phyloP scores from a whole-genome alignment of 2,329 filamentous ascomycete genomes.

The Colletotrichum chlorophyti region DNA sequence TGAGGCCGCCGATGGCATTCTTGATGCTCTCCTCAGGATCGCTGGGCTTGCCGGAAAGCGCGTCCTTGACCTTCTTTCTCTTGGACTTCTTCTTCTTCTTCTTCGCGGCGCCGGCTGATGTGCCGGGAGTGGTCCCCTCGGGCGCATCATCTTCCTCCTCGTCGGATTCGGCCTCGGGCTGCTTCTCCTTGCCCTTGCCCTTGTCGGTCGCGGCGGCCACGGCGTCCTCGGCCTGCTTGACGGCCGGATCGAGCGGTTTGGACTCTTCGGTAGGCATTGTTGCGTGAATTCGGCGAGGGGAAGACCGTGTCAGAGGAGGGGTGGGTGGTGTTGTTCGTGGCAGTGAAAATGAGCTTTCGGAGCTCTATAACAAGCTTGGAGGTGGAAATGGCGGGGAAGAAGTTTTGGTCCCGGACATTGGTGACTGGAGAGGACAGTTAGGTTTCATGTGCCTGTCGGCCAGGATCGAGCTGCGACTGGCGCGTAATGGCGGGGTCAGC shows the following conservation, averaged over 20 bases:
- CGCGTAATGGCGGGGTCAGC: constrained; percentile 25
- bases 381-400: constrained; percentile 26
- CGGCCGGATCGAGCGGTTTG: constrained; percentile 63
- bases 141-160: constrained; percentile 51
- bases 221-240: constrained; percentile 54
- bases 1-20: constrained; percentile 60
- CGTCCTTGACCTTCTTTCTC: constrained; percentile 64
- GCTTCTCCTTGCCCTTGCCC: constrained; percentile 53
- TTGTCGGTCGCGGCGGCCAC: constrained; percentile 40
- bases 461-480: constrained; percentile 1
- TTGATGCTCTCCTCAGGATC: constrained; percentile 50
- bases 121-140: constrained; percentile 46
- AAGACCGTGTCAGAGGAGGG: background rate
- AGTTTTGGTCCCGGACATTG: constrained; percentile 28
- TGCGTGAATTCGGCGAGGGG: background rate
- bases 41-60: constrained; percentile 43
- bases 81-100: constrained; percentile 74
- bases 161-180: constrained; percentile 54
- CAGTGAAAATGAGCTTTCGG: constrained; percentile 18
- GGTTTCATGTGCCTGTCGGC: constrained; percentile 24
- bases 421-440: constrained; percentile 26
- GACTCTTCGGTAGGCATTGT: constrained; percentile 65
- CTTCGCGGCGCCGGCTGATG: constrained; percentile 38
- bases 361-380: constrained; percentile 27
- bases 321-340: constrained; percentile 16